Evolutionary conservation across 495 filamentous ascomycete species (phyloP).

Genomic region (Xylona heveae): DNA sequence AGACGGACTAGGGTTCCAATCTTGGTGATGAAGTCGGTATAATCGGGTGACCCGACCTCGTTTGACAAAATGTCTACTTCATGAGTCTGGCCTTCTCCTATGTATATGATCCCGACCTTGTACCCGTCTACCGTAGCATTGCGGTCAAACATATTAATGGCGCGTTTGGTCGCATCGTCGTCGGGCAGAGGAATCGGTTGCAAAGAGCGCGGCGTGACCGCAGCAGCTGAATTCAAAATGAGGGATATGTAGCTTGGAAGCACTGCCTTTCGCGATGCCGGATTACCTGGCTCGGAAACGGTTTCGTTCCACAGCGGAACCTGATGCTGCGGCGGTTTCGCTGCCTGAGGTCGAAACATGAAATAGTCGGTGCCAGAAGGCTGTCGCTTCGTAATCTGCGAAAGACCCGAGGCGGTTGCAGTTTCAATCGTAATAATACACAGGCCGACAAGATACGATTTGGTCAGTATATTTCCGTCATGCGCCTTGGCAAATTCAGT

Average conservation of each 20-base stretch:
- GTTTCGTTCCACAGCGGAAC: constrained; percentile 26
- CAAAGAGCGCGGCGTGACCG: constrained; percentile 28
- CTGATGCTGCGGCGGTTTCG: constrained; percentile 45
- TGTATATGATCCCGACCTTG: constrained; percentile 86
- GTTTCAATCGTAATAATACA: constrained; percentile 78
- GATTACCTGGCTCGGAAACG: constrained; percentile 19
- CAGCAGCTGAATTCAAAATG: constrained; percentile 57
- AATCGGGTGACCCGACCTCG: constrained; percentile 60
- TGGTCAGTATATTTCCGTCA: constrained; percentile 47
- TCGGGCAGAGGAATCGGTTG: constrained; percentile 67
- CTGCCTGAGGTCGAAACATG: constrained; percentile 49
- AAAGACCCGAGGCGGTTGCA: constrained; percentile 46
- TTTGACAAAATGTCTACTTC: constrained; percentile 77
- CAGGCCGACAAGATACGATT: constrained; percentile 71
- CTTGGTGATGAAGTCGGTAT: constrained; percentile 57
- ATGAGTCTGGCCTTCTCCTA: constrained; percentile 57
- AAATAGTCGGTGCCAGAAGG: constrained; percentile 68
- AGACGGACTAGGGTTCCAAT: constrained; percentile 65
- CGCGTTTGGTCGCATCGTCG: constrained; percentile 55
- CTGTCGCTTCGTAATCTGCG: constrained; percentile 63
- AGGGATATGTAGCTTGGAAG: constrained; percentile 73
- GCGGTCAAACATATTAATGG: constrained; percentile 62
- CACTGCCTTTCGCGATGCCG: constrained; percentile 25
- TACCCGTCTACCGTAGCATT: constrained; percentile 86
- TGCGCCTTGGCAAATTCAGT: constrained; percentile 35